phyloP scores from a whole-genome alignment of 805 yeast genomes.

The Starmerella apis region DNA sequence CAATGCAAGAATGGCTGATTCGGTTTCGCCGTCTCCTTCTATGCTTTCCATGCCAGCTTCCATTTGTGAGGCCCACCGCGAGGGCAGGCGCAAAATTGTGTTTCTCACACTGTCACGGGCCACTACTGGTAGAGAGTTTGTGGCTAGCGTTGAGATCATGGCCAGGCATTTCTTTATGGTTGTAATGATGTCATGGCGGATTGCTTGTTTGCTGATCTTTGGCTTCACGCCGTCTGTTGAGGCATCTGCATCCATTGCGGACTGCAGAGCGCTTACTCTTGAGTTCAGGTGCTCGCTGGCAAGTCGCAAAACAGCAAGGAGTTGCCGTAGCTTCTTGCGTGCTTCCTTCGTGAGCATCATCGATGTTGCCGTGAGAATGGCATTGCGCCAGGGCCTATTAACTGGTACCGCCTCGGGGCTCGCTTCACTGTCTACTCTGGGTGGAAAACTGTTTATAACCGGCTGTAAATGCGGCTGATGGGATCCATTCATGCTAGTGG shows the following conservation, averaged over 20 bases:
- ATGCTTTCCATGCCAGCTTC: conserved; percentile 16
- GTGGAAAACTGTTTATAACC: background rate
- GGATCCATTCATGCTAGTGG: background rate
- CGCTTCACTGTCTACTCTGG: background rate
- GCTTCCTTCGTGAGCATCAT: conserved; percentile 36
- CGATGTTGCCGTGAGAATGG: conserved; percentile 31
- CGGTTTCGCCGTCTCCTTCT: conserved; percentile 31
- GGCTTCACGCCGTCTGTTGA: conserved; percentile 23
- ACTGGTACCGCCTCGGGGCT: conserved; percentile 7
- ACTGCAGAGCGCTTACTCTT: conserved; percentile 23
- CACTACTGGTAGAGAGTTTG: conserved; percentile 62
- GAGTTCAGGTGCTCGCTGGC: conserved; percentile 24
- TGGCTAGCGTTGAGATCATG: conserved; percentile 75
- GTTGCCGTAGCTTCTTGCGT: conserved; percentile 20
- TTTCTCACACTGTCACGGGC: conserved; percentile 73
- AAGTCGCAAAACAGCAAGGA: conserved; percentile 21
- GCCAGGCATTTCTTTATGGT: conserved; percentile 83
- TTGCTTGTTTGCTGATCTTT: conserved; percentile 29
- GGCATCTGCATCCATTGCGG: conserved; percentile 25
- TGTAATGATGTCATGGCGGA: conserved; percentile 72
- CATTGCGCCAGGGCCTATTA: conserved; percentile 26
- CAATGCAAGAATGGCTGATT: conserved; percentile 63
- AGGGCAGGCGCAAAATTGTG: conserved; percentile 63
- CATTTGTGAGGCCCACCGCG: conserved; percentile 49
- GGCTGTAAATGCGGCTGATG: conserved; percentile 1